Conservation (phyloP, 768 basidiomycete genomes). For the Psilocybe tampanensis region DNA sequence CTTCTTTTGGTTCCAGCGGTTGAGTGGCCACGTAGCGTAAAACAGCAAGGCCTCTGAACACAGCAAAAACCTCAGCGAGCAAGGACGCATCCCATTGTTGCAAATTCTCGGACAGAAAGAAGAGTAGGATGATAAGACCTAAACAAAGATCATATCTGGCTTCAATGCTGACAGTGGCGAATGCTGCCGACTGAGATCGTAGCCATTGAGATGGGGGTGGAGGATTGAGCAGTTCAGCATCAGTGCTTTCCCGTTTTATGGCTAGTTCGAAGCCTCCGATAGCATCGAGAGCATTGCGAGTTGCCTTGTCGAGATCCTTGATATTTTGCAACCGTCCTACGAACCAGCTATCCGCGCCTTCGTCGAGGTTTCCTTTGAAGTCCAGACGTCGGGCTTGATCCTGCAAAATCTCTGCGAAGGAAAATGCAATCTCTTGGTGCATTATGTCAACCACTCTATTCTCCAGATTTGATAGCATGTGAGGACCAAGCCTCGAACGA, state of each 20-base stretch:
- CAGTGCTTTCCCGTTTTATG: slow-evolving; percentile 78
- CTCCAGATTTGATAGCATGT: slow-evolving; percentile 59
- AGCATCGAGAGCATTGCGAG: slow-evolving; percentile 62
- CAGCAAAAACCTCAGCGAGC: slow-evolving; percentile 74
- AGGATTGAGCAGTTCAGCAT: slow-evolving; percentile 56
- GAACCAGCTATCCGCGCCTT: slow-evolving; percentile 63
- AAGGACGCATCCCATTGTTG: slow-evolving; percentile 64
- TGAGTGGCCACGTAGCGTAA: slow-evolving; percentile 63
- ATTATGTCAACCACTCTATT: slow-evolving; percentile 60
- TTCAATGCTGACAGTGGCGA: slow-evolving; percentile 60
- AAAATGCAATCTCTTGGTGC: slow-evolving; percentile 79
- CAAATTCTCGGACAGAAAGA: slow-evolving; percentile 71
- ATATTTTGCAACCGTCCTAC: slow-evolving; percentile 58
- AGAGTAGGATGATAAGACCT: slow-evolving; percentile 64
- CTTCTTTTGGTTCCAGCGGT: slow-evolving; percentile 40
- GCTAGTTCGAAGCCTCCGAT: slow-evolving; percentile 72
- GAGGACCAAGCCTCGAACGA: slow-evolving; percentile 60
- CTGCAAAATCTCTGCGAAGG: slow-evolving; percentile 72
- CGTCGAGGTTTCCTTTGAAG: slow-evolving; percentile 60
- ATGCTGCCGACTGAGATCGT: slow-evolving; percentile 62
- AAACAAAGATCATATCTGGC: slow-evolving; percentile 79
- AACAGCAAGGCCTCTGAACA: slow-evolving; percentile 79
- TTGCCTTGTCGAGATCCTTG: slow-evolving; percentile 55
- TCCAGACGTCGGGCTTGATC: slow-evolving; percentile 60
- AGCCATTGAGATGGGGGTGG: slow-evolving; percentile 63